Percentiles rank a stretch among this genome's conserved stretches.
Evolutionary conservation across 352 stramenopile species (phyloP).

Genomic region (Halophytophthora polymorphica): DNA sequence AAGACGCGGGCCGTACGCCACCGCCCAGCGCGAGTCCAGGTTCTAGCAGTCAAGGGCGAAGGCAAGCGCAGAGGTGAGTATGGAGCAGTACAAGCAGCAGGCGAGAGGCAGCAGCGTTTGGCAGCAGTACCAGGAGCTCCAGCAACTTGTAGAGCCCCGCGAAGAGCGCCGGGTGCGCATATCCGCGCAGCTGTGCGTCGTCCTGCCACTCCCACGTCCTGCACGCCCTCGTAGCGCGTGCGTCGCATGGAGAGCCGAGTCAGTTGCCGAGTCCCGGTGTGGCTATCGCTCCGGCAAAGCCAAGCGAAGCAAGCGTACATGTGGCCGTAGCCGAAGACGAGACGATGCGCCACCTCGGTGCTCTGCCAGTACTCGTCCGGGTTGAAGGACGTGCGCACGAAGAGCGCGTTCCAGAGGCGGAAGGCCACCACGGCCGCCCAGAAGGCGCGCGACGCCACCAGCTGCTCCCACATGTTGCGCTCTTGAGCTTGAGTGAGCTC

Average conservation of each 20-base stretch:
- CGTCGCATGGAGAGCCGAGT: background rate
- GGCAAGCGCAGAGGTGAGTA: conserved; percentile 1
- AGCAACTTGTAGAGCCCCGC: conserved; percentile 77
- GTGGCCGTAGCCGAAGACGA: conserved; percentile 86
- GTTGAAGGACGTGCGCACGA: conserved; percentile 85
- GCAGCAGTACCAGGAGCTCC: conserved; percentile 41
- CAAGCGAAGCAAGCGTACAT: conserved; percentile 43
- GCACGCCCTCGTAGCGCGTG: background rate
- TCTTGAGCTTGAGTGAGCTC: background rate
- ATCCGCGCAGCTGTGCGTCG: conserved; percentile 66
- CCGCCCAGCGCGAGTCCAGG: conserved; percentile 76
- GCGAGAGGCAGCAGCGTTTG: background rate
- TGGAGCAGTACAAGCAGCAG: background rate
- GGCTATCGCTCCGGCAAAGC: background rate
- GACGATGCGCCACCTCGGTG: conserved; percentile 78
- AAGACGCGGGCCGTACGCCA: conserved; percentile 75
- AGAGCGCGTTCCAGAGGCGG: conserved; percentile 77
- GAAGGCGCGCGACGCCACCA: conserved; percentile 35
- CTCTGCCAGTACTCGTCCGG: conserved; percentile 90
- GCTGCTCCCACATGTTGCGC: conserved; percentile 28
- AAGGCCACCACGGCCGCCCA: conserved; percentile 57
- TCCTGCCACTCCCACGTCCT: conserved; percentile 88
- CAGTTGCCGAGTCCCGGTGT: background rate
- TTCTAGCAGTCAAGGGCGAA: conserved; percentile 28
- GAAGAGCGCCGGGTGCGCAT: conserved; percentile 76